Evolutionary conservation across 202 grass and related monocot species (phyloP), one percentile per base, ranked within the genome.

Genomic region (Cymbopogon flexuosus): DNA sequence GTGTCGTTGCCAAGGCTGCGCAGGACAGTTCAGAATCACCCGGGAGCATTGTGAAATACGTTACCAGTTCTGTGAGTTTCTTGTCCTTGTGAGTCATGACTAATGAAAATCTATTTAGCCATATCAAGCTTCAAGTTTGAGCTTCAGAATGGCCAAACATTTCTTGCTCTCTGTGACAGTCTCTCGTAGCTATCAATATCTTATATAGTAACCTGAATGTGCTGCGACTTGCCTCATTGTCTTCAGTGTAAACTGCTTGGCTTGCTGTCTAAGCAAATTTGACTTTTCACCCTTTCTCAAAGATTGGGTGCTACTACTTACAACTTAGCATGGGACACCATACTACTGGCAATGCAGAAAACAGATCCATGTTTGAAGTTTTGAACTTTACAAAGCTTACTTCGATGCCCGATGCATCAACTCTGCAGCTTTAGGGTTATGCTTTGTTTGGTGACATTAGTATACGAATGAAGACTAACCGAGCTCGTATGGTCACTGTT

Each of bases 11-110:
- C 10, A 94, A 83, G 59, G 86, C 83, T 18, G 72, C 62, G 59
- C 76, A 73, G 62, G 86, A 93, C 84, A 52, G 83, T 14, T 89
- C 95, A 33, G 92, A 89, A 36, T 90, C 92, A 65, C 42, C 84
- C 16, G 84, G 72, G 52, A 95, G 88, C 86, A 23, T 95, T 16
- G 90, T 86, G 36, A 91, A 84, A 88, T 91, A 79, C 58, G 82
- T 94, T 49, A 77, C 92, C 67, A 81, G 62, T 23, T 82, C 92
- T 37, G 95, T 95, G 88, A 95, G 91, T 89, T 73, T 81, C 61
- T 75, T 43, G 18, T 39, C 33, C 31, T 39, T 31, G 8, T 68
- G 10, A 9, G 35, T 76, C 57, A 11, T 27, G 4, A 14, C 11
- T 5, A 0, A 7, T 18, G 15, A 18, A 51, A 52, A 12, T 4